Base-by-base conservation (phyloP, 2,329 filamentous ascomycete genomes). In the Talaromyces albobiverticillius region DNA sequence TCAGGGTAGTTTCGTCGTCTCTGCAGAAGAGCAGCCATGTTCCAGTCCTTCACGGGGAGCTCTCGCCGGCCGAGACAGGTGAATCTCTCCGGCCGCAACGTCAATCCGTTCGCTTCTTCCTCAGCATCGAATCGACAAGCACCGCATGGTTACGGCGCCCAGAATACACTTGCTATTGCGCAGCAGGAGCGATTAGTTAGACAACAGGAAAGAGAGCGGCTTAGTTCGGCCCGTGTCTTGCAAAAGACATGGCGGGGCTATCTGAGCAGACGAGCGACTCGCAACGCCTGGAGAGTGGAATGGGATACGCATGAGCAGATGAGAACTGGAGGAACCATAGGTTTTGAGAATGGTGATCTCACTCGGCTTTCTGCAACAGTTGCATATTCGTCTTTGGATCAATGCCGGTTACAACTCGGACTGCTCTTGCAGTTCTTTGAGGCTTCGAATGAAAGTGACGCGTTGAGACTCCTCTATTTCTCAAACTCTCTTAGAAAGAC, bases 41-140 rank as follows among this genome's bases (percentile, higher is more conserved):
- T 94, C 75, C 86, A 88, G 58, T 91, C 88, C 51, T 99, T 99
- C 76, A 94, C 89, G 22, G 94, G 94, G 63, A 89, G 77, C 73
- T 89, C 90, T 64, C 86, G 90, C 66, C 88, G 89, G 61, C 87
- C 88, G 58, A 87, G 94, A 61, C 92, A 96, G 70, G 90, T 97
- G 68, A 96, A 97, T 73, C 86, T 99, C 58, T 94, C 90, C 61
- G 94, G 91, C 59, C 87, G 92, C 62, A 84, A 83, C 60, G 78
- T 79, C 48, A 95, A 96, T 66, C 95, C 96, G 65, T 90, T 91
- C 3, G 95, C 94, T 70, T 85, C 81, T 49, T 72, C 71, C 51
- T 70, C 82, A 57, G 82, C 82, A 61, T 79, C 80, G 29, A 76
- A 79, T 40, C 83, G 84, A 79, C 75, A 76, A 14, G 76, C 82